phyloP scores from a whole-genome alignment of 164 flowering plant genomes.

The Brasenia schreberi region DNA sequence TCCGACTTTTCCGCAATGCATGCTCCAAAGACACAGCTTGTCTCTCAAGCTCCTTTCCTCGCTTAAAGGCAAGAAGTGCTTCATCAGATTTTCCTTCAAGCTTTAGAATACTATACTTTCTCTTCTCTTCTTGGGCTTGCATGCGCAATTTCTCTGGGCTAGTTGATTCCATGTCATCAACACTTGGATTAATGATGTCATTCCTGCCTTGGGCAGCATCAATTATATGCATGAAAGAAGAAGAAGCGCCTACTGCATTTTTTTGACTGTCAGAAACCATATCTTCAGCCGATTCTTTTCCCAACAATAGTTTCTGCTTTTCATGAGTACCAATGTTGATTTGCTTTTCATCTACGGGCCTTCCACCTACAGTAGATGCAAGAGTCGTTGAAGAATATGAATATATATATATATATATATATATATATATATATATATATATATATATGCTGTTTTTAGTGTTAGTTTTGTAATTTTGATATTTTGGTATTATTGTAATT shows the following conservation, averaged over 20 bases:
- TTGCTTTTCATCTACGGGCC: constrained; percentile 47
- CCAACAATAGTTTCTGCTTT: constrained; percentile 20
- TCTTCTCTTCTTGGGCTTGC: constrained; percentile 72
- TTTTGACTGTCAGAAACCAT: constrained; percentile 14
- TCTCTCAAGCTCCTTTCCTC: constrained; percentile 92
- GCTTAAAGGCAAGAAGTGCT: constrained; percentile 81
- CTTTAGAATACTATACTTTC: constrained; percentile 58
- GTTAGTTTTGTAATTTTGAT: too few species aligned
- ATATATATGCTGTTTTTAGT: too few species aligned
- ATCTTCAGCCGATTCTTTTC: constrained; percentile 8
- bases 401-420: background rate
- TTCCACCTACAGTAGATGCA: constrained; percentile 38
- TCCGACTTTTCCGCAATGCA: constrained; percentile 48
- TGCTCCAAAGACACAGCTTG: constrained; percentile 78
- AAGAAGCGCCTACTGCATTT: constrained; percentile 28
- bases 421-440: background rate
- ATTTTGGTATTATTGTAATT: too few species aligned
- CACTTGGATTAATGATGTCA: constrained; percentile 16
- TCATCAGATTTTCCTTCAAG: constrained; percentile 79
- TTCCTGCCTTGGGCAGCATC: constrained; percentile 13
- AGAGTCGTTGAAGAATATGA: too few species aligned
- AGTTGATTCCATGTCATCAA: constrained; percentile 20
- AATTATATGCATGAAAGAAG: constrained; percentile 22
- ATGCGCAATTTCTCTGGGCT: constrained; percentile 79
- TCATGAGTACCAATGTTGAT: constrained; percentile 38